Conservation (phyloP, 2,329 filamentous ascomycete species). For the Scedosporium apiospermum region DNA sequence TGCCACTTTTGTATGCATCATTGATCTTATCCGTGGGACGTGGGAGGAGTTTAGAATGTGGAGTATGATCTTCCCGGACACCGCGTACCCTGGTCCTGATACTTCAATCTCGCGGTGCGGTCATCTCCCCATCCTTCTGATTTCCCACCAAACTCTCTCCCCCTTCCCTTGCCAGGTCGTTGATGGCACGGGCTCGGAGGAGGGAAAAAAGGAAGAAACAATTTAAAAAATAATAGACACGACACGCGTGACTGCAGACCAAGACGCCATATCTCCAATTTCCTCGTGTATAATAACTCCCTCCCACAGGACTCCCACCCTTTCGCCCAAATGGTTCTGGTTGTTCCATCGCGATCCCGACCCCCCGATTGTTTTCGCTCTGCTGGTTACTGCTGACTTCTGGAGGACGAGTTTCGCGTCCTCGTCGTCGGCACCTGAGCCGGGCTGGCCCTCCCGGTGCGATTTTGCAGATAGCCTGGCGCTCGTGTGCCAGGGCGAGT, state of each 20-base stretch:
- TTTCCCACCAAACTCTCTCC: neutral
- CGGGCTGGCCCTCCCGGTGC: neutral
- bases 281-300: neutral
- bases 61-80: constrained; percentile 1
- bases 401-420: neutral
- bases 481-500: neutral
- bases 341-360: neutral
- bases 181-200: neutral
- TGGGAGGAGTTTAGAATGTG: neutral
- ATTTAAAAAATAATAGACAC: neutral
- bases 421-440: neutral
- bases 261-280: neutral
- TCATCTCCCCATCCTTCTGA: neutral
- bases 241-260: neutral
- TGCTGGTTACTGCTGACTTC: too few relatives aligned
- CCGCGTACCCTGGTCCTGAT: neutral
- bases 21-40: too few relatives aligned
- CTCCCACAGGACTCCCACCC: neutral
- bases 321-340: neutral
- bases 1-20: neutral
- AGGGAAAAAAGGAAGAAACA: neutral
- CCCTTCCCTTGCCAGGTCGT: neutral
- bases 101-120: neutral
- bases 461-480: neutral
- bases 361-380: neutral